Conservation (phyloP, 768 basidiomycete genomes). For the Lactifluus echinatus region DNA sequence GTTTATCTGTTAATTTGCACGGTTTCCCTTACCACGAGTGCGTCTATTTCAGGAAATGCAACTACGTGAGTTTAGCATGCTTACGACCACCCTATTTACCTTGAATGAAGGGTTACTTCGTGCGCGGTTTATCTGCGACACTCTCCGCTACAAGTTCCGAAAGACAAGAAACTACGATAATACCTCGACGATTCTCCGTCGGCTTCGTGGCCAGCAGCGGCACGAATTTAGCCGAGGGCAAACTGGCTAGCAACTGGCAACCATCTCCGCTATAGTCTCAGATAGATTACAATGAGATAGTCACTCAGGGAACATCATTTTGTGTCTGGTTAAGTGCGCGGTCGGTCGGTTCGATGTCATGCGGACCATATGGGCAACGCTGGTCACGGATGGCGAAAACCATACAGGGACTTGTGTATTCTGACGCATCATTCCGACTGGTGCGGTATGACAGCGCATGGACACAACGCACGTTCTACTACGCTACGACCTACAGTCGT, state of each 20-base stretch:
- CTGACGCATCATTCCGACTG: neutral
- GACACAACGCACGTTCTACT: neutral
- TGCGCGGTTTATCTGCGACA: neutral
- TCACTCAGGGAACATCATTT: neutral
- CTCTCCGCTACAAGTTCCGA: neutral
- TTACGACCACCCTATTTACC: neutral
- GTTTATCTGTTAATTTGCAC: neutral
- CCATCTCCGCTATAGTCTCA: neutral
- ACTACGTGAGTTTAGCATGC: neutral
- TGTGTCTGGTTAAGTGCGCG: neutral
- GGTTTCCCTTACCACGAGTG: neutral
- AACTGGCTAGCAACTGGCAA: slow-evolving; percentile 6
- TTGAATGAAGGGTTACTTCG: neutral
- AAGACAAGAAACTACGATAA: slow-evolving; percentile 12
- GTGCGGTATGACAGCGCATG: neutral
- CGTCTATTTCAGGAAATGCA: neutral
- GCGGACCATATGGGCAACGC: neutral
- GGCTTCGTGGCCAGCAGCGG: neutral
- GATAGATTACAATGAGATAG: neutral
- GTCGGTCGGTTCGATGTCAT: neutral
- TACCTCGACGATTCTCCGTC: slow-evolving; percentile 19
- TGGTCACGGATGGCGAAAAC: neutral
- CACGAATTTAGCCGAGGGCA: neutral
- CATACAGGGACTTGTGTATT: neutral
- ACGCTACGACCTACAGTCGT: neutral